Base-by-base conservation (phyloP, 768 basidiomycete genomes). In the Pisolithus tinctorius region DNA sequence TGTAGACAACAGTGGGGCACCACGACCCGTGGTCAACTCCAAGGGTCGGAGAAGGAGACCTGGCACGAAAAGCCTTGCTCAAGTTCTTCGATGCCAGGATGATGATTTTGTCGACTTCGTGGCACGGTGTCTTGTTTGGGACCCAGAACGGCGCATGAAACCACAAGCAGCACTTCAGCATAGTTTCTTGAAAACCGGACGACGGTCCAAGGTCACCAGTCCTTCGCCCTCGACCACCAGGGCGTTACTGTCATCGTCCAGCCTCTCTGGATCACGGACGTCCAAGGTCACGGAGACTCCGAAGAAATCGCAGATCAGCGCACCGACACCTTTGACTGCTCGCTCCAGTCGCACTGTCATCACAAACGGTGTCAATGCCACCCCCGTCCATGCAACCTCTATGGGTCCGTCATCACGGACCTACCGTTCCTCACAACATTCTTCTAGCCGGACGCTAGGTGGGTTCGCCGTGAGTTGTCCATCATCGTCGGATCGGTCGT, bases 21-120 rank as follows among this genome's bases (percentile, higher is more conserved):
- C 96, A 53, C 81, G 95, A 29, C 86, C 91, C 1, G 91, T 96
- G 37, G 84, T 95, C 59, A 98, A 98, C 68, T 95, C 93, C 23
- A 98, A 98, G 68, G 96, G 96, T 30, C 84, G 93, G 40, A 81
- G 93, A 49, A 81, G 96, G 53, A 79, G 93, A 60, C 93, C 96
- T 14, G 93, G 89, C 16, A 84, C 90, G 44, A 96, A 96, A 69
- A 85, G 90, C 0, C 78, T 99, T 48, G 80, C 84, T 14, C 86
- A 92, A 62, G 93, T 94, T 38, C 77, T 99, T 45, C 83, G 90
- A 50, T 90, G 86, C 63, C 90, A 93, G 52, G 96, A 98, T 63
- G 92, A 95, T 52, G 84, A 89, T 41, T 98, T 99, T 58, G 77
- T 99, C 51, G 96, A 99, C 71, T 99, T 99, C 66, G 87, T 98